phyloP scores from a whole-genome alignment of 1,139 yeast genomes.

The Sugiyamaella castrensis region DNA sequence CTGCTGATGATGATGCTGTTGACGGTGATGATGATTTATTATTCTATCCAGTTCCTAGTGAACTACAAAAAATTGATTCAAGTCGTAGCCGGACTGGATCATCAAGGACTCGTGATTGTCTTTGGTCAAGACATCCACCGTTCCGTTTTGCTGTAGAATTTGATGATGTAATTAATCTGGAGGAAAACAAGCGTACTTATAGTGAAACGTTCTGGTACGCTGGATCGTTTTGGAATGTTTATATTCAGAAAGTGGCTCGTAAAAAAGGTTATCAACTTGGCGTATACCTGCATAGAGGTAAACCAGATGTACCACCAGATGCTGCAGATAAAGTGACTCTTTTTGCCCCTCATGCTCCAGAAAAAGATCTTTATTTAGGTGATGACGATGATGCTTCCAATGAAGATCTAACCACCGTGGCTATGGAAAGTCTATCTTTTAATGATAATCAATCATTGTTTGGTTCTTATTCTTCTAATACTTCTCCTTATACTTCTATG shows the following conservation, averaged over 20 bases:
- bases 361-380: constrained; percentile 2
- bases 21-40: constrained; percentile 17
- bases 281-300: constrained; percentile 50
- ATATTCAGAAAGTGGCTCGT: constrained; percentile 46
- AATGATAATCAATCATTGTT: constrained; percentile 1
- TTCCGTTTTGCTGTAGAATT: constrained; percentile 53
- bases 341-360: not conserved
- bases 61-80: constrained; percentile 22
- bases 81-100: constrained; percentile 3
- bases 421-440: constrained; percentile 16
- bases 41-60: constrained; percentile 27
- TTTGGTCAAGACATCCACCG: constrained; percentile 47
- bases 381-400: constrained; percentile 13
- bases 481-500: not conserved
- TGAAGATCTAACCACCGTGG: constrained; percentile 16
- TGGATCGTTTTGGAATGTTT: constrained; percentile 56
- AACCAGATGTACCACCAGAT: constrained; percentile 27
- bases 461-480: not conserved
- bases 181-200: constrained; percentile 47
- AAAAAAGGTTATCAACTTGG: constrained; percentile 50
- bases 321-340: constrained; percentile 1
- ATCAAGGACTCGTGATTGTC: constrained; percentile 1
- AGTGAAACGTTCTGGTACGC: constrained; percentile 55
- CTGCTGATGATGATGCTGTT: constrained; percentile 13
- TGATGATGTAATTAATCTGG: constrained; percentile 45